Base-by-base conservation (phyloP, 2,329 filamentous ascomycete species). In the Emmonsia crescens region DNA sequence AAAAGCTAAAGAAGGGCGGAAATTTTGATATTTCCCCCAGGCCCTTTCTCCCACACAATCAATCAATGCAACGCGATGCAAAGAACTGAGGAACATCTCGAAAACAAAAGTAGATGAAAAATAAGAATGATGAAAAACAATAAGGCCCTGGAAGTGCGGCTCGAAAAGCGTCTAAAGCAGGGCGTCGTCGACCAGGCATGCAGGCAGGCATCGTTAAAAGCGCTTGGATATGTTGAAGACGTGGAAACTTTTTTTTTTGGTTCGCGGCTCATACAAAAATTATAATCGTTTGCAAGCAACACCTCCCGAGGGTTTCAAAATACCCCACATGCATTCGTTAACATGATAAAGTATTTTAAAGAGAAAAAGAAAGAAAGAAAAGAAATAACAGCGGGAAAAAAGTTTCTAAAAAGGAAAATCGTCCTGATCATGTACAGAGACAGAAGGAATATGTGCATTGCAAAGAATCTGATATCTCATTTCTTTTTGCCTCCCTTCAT, bases 371-470 rank as follows among this genome's bases (percentile, higher is more conserved):
- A 29, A 21, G 12, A 24, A 51, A 59, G 5, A 19, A 38, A 16
- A n/a, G 19, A 4, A 16, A 27, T 21, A 56, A 42, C 27, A 16
- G 24, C 21, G 44, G 24, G 21, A 40, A 42, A 19, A 19, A n/a
- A n/a, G n/a, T n/a, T n/a, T n/a, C n/a, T n/a, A n/a, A 24, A 19
- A 33, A 49, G 6, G 21, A 27, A 27, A 52, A 12, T 38, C 31
- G 52, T 56, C 40, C 51, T 27, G 29, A 57, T 57, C 40, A 61
- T 61, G 31, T 57, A 58, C 63, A 33, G 59, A 59, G n/a, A 66
- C 57, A 24, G 36, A 52, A 16, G 36, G 19, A 40, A 24, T 58
- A 61, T 58, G 46, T 58, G 46, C 54, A 61, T 16, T 27, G 40
- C 33, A 55, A 48, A 40, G 10, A 31, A 54, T 48, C 24, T 42